These are phyloP conservation scores for Ananas comosus DNA, from an alignment of 176 grass and related monocot genomes.

Conservation along the genomic window DNA sequence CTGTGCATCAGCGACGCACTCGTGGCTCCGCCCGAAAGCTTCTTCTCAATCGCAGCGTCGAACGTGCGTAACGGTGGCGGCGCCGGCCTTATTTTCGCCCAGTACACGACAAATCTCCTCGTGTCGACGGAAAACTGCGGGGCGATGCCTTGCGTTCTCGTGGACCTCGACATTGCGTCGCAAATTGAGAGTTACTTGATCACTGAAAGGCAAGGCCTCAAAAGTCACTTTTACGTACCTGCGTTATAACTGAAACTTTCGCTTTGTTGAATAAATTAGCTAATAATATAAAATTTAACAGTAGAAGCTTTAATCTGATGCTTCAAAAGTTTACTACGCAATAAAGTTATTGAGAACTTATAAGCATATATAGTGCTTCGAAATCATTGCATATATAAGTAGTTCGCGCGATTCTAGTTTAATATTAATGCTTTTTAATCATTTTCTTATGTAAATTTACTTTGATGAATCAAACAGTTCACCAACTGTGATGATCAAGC, in stretches of 20 bases:
- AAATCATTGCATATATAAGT: too few relatives aligned
- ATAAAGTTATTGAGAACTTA: too few relatives aligned
- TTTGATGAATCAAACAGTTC: background rate
- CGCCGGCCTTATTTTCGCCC: conserved; percentile 1
- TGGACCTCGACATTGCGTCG: background rate
- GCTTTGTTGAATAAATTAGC: too few relatives aligned
- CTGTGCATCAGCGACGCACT: background rate
- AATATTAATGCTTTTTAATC: background rate
- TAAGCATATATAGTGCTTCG: too few relatives aligned
- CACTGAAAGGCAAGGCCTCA: background rate
- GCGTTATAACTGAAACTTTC: too few relatives aligned
- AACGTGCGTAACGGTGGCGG: background rate
- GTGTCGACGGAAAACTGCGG: background rate
- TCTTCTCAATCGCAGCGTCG: background rate
- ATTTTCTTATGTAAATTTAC: background rate
- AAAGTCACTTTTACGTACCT: too few relatives aligned
- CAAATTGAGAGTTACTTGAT: background rate
- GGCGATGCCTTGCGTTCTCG: background rate
- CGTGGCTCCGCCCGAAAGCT: background rate
- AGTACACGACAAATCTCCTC: background rate
- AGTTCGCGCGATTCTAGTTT: too few relatives aligned
- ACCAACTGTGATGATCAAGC: background rate
- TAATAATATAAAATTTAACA: too few relatives aligned
- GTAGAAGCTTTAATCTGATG: too few relatives aligned
- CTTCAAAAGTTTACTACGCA: too few relatives aligned